Evolutionary conservation across 805 yeast species (phyloP).

Genomic region (Metschnikowia anglica): DNA sequence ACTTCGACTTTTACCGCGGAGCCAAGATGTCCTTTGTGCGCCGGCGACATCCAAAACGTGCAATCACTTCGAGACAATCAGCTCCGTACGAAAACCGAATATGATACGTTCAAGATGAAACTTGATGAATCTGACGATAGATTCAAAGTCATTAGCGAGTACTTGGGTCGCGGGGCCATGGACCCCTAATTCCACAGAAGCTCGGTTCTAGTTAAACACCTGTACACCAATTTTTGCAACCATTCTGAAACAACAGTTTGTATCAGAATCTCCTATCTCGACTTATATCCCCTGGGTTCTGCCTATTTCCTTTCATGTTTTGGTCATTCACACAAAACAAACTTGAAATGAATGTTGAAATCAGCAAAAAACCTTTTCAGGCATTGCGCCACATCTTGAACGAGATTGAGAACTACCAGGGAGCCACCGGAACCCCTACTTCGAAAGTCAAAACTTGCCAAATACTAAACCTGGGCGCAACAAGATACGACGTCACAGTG

Average conservation of each 20-base stretch:
- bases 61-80: conserved; percentile 39
- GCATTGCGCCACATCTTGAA: conserved; percentile 1
- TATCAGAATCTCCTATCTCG: too few species aligned
- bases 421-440: background rate
- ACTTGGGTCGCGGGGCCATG: conserved; percentile 86
- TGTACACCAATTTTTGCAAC: conserved; percentile 19
- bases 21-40: conserved; percentile 68
- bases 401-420: background rate
- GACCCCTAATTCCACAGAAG: conserved; percentile 32
- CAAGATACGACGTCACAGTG: conserved; percentile 1
- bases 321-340: background rate
- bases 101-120: conserved; percentile 60
- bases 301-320: background rate
- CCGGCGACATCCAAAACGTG: conserved; percentile 20
- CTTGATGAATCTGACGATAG: conserved; percentile 57
- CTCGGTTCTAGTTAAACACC: conserved; percentile 1
- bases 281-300: background rate
- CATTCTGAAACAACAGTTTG: conserved; percentile 13
- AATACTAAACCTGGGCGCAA: background rate
- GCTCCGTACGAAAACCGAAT: conserved; percentile 60
- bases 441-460: background rate
- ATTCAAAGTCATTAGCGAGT: conserved; percentile 75
- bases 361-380: background rate
- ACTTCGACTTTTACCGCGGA: conserved; percentile 7
- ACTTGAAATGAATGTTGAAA: background rate